phyloP scores from a whole-genome alignment of 2,329 filamentous ascomycete genomes.

The Shiraia sp. region DNA sequence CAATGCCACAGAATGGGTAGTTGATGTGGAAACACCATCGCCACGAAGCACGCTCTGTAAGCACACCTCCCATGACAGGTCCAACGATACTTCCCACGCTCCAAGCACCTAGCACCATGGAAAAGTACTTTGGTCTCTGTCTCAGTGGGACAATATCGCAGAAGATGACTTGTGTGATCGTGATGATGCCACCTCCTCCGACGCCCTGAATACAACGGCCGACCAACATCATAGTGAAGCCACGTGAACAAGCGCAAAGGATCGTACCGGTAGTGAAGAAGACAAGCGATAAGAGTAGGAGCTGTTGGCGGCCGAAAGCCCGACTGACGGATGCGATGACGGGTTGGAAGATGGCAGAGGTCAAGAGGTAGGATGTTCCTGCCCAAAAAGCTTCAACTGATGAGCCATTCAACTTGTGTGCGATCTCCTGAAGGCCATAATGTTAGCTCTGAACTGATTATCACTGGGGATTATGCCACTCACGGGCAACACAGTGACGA shows the following conservation, averaged over 20 bases:
- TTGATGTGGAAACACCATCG: conserved; percentile 69
- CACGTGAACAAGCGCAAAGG: conserved; percentile 45
- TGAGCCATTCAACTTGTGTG: conserved; percentile 25
- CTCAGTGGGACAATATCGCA: conserved; percentile 51
- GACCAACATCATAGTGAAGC: conserved; percentile 39
- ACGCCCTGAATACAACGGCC: conserved; percentile 45
- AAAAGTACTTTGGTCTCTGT: conserved; percentile 47
- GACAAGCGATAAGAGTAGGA: conserved; percentile 43
- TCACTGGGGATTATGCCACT: not conserved
- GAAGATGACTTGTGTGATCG: conserved; percentile 49
- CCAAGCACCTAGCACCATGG: conserved; percentile 51
- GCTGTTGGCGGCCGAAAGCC: conserved; percentile 55
- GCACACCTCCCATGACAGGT: conserved; percentile 54
- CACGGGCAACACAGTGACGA: conserved; percentile 35
- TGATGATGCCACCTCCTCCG: conserved; percentile 47
- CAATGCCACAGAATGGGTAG: conserved; percentile 54
- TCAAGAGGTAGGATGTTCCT: conserved; percentile 70
- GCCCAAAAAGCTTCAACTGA: conserved; percentile 67
- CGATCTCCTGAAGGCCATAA: conserved; percentile 21
- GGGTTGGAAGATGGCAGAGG: conserved; percentile 65
- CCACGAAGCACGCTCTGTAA: conserved; percentile 58
- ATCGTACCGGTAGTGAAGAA: conserved; percentile 54
- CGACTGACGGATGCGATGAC: conserved; percentile 46
- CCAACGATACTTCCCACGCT: conserved; percentile 59
- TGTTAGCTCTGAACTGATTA: not conserved